Evolutionary conservation across 2,329 filamentous ascomycete genomes (phyloP).

Genomic region (Sporothrix schenckii): DNA sequence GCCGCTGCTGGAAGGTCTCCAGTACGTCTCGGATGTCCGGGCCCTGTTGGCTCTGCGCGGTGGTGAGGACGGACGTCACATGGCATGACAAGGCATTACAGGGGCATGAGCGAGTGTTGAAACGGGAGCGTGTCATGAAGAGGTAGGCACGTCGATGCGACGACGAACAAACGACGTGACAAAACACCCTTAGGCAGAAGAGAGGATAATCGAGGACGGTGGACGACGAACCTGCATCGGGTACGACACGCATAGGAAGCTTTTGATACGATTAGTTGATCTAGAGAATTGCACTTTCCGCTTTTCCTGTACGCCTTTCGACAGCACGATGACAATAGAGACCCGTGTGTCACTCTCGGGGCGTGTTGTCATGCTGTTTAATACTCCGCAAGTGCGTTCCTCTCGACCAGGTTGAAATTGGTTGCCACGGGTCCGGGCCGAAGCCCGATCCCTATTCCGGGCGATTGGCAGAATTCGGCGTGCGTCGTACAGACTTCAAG

Average conservation of each 20-base stretch:
- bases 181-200: neutral
- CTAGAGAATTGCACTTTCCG: conserved; percentile 14
- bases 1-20: conserved; percentile 87
- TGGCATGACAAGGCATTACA: conserved; percentile 44
- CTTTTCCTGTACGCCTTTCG: neutral
- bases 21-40: conserved; percentile 95
- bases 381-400: neutral
- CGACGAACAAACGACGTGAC: conserved; percentile 6
- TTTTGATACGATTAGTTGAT: conserved; percentile 16
- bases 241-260: neutral
- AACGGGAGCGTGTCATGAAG: neutral
- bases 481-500: neutral
- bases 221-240: neutral
- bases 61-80: conserved; percentile 73
- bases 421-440: conserved; percentile 20
- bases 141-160: neutral
- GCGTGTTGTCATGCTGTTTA: neutral
- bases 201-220: neutral
- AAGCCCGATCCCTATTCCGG: neutral
- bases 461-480: neutral
- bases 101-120: too few relatives aligned
- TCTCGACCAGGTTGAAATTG: neutral
- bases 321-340: neutral
- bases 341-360: conserved; percentile 3
- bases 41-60: conserved; percentile 85